Evolutionary conservation across 345 rosid genomes (phyloP), one percentile per base, ranked within the genome.

Genomic region (Gossypium raimondii): DNA sequence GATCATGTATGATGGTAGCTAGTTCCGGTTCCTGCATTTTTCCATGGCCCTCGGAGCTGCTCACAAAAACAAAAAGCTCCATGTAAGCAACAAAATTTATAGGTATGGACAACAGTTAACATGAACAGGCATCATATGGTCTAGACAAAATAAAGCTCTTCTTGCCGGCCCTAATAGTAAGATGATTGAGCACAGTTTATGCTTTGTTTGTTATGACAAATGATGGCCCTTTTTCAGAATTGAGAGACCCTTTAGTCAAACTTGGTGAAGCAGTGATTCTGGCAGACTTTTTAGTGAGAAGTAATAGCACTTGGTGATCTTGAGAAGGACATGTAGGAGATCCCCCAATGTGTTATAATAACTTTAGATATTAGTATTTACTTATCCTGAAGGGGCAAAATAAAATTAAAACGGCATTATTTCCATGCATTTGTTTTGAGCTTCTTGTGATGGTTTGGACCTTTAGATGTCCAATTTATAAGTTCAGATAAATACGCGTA

Each of bases 31-130:
- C 81, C 80, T 84, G 84, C 82, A 84, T 82, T 87, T 89, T 80
- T 89, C 90, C 76, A 80, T 69, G 14, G 90, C 89, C 85, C 93
- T 85, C 75, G 93, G 91, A 11, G 93, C 93, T 89, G 82, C 73
- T 78, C 2, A 20, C 50, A 79, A 70, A 74, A 69, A 11, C 11
- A 56, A 72, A 76, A 56, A 6, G 25, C 34, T 18, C n/a, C 45
- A 27, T 38, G 7, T 34, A 34, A 34, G 41, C 41, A 48, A 47
- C 41, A 48, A 18, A 68, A 68, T 2, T n/a, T 41, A 11, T 1
- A 47, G 13, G 51, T 11, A 11, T 47, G 16, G 51, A 12, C 16
- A 47, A 47, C 9, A 61, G 16, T 47, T 47, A 29, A 29, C 18
- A 61, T 14, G 44, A 29, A 29, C 10, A 29, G 34, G 44, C 9